Evolutionary conservation across 2,329 filamentous ascomycete genomes (phyloP), one percentile per base, ranked within the genome.

Genomic region (Albifimbria verrucaria): DNA sequence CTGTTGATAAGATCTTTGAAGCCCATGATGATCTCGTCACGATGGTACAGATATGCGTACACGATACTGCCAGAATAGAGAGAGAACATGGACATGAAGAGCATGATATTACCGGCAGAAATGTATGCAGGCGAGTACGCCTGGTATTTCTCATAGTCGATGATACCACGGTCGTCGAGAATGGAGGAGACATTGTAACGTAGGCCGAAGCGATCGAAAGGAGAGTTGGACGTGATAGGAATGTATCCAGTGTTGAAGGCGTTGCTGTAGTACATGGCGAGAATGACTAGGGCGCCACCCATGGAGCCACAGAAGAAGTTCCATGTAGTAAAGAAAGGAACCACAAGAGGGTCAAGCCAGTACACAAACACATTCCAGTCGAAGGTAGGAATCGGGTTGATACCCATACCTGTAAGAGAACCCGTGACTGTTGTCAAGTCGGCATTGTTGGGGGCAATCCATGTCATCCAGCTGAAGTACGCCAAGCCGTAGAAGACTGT

Each of bases 401-500:
- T 49, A 3, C 73, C 73, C 1, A 77, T 57, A 1, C 74, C 75
- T 15, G 64, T 68, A 4, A 62, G 58, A 26, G 66, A 65, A 2
- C 75, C 73, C 0, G 69, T 69, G 21, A 77, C 56, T 21, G 67
- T 62, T 39, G 65, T 66, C 18, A 77, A 58, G 44, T 69, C 65
- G 7, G 63, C 58, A 49, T 74, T 76, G 15, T 67, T 57, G 0
- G 78, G 78, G 0, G 73, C 66, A 49, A 82, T 81, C 79, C 79
- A 83, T 0, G 73, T 74, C 59, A 80, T 73, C 77, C 78, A 83
- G 57, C 70, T 76, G 61, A 83, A 82, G 53, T 68, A 64, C 42
- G 69, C 71, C 11, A 82, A 60, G 3, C 72, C 76, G 15, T 66
- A 66, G 58, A 81, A 81, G 44, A 83, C 61, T 55, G 75, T 80